These are phyloP conservation scores for Ogataea salicorniae DNA, from an alignment of 805 yeast species.

Conservation along the genomic window DNA sequence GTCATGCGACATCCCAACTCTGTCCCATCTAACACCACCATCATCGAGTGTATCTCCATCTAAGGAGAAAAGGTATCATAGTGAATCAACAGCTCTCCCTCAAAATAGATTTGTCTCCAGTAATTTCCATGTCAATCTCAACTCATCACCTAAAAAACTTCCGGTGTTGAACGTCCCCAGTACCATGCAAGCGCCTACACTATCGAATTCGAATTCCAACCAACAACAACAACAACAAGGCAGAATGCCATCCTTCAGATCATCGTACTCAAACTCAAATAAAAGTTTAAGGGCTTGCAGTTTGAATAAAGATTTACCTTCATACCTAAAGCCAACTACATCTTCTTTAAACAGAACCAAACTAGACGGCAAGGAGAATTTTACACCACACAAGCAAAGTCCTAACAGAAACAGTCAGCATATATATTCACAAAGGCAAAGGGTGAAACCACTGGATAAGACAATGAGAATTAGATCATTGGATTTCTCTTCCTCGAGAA, in stretches of 20 bases:
- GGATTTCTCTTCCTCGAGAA: constrained; percentile 1
- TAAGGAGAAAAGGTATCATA: neutral
- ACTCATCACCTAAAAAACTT: constrained; percentile 2
- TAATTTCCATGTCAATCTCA: neutral
- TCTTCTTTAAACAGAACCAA: constrained; percentile 13
- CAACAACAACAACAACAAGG: neutral
- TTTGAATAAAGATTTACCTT: constrained; percentile 9
- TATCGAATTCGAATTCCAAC: neutral
- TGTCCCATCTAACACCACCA: neutral
- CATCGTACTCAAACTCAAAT: neutral
- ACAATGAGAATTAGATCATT: constrained; percentile 11
- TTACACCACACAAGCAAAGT: neutral
- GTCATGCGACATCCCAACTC: neutral
- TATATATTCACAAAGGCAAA: constrained; percentile 1
- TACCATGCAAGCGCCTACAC: constrained; percentile 3
- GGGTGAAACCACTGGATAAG: constrained; percentile 2
- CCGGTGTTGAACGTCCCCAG: constrained; percentile 1
- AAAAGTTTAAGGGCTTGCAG: constrained; percentile 1
- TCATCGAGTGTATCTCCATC: constrained; percentile 4
- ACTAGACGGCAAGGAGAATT: constrained; percentile 16
- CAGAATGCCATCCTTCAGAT: constrained; percentile 3
- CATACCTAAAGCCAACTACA: constrained; percentile 19
- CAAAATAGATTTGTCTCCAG: neutral
- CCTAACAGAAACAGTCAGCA: neutral
- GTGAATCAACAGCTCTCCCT: neutral